These are phyloP conservation scores for Senna siamea DNA, from an alignment of 306 rosid genomes.

Conservation along the genomic window DNA sequence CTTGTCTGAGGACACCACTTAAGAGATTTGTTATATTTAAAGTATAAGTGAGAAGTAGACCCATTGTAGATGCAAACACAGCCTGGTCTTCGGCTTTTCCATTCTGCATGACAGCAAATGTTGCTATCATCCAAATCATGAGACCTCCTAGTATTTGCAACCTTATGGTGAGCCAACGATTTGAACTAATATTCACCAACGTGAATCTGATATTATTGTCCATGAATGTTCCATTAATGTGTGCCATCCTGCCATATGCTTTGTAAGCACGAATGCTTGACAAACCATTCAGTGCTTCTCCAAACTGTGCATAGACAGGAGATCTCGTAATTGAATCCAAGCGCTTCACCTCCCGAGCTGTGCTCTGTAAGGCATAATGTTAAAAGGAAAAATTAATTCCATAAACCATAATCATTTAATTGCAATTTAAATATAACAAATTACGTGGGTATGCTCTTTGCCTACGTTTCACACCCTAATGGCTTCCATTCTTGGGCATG, in stretches of 20 bases:
- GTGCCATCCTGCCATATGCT: slow-evolving; percentile 79
- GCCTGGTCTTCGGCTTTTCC: slow-evolving; percentile 59
- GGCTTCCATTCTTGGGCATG: neutral
- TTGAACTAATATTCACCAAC: slow-evolving; percentile 63
- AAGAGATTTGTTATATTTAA: slow-evolving; percentile 78
- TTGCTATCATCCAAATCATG: slow-evolving; percentile 87
- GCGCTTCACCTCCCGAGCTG: slow-evolving; percentile 84
- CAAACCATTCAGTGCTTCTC: slow-evolving; percentile 87
- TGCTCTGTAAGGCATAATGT: slow-evolving; percentile 55
- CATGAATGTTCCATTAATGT: slow-evolving; percentile 75
- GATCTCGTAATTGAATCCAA: slow-evolving; percentile 86
- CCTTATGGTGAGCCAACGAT: slow-evolving; percentile 74
- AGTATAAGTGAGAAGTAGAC: slow-evolving; percentile 83
- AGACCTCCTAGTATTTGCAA: slow-evolving; percentile 84
- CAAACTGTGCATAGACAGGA: slow-evolving; percentile 92
- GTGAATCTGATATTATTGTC: slow-evolving; percentile 82
- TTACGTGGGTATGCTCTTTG: neutral
- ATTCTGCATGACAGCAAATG: slow-evolving; percentile 84
- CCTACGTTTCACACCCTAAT: neutral
- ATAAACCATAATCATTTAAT: slow-evolving; percentile 18
- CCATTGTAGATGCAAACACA: slow-evolving; percentile 80
- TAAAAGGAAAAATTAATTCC: slow-evolving; percentile 20
- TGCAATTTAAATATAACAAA: slow-evolving; percentile 6
- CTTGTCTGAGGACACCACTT: slow-evolving; percentile 79
- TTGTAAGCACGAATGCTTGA: slow-evolving; percentile 79